Base-by-base conservation (phyloP, 257 asterid species). In the Solanum medicagineum region DNA sequence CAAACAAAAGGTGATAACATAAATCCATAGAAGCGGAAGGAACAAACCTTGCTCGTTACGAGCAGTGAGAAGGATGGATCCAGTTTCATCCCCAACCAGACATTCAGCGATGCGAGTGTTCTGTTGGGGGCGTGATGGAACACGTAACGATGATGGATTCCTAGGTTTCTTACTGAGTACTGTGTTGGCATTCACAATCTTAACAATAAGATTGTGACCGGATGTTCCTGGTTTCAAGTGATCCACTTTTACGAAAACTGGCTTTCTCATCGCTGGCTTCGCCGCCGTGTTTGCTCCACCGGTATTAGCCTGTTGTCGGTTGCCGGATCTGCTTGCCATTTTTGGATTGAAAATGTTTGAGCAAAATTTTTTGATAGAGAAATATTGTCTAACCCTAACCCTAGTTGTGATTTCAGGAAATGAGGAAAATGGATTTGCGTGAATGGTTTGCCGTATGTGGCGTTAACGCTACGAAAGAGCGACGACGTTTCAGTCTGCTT, bases 71-170 rank as follows among this genome's bases (percentile, higher is more conserved):
- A 94, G 96, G 56, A 94, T 91, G 60, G 95, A 86, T 59, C 92
- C 98, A 10, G 98, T 91, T 29, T 94, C 98, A 75, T 94, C 98
- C 15, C 98, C 98, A 81, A 93, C 80, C 80, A 94, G 96, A 80
- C 98, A 94, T 85, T 94, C 98, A 2, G 98, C 92, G 82, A 94
- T 93, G 86, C 90, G 91, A 12, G 92, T 84, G 70, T 88, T 93
- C 87, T 86, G 92, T 63, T 86, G 93, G 40, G 88, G 95, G 4
- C 88, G 88, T n/a, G 89, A 86, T 4, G 93, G 83, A 13, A 90
- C 93, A 55, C 96, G 92, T 40, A 88, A 85, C 32, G 93, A 88
- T 59, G 86, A 81, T 60, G 94, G 91, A 56, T 89, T 91, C 55
- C 94, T 91, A 4, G 97, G 93, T 86, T 94, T 94, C 92, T 93